Conservation (phyloP, 371 early-diverging fungal species). For the Dichotomocladium elegans region DNA sequence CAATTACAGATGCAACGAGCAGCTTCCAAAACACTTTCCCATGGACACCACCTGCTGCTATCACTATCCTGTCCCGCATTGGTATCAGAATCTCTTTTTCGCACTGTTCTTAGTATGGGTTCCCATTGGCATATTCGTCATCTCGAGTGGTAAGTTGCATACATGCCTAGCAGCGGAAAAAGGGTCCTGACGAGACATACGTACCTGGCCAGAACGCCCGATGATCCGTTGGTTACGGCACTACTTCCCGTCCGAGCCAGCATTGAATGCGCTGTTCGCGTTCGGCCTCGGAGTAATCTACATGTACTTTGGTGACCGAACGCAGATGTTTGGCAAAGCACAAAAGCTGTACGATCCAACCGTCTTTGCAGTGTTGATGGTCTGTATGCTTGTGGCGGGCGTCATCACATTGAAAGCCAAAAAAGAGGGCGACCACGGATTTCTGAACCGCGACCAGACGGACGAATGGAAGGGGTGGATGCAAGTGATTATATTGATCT, state of each 20-base stretch:
- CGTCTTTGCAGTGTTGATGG: constrained; percentile 40
- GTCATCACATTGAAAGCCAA: constrained; percentile 36
- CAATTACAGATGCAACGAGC: constrained; percentile 61
- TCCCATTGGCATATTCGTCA: constrained; percentile 33
- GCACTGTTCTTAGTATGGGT: constrained; percentile 38
- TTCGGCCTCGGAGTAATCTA: constrained; percentile 51
- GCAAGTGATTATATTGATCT: constrained; percentile 73
- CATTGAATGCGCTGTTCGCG: constrained; percentile 43
- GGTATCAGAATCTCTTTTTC: constrained; percentile 42
- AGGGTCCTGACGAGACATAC: too few relatives aligned
- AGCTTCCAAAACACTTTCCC: constrained; percentile 38
- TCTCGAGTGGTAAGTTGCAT: constrained; percentile 23
- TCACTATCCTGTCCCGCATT: constrained; percentile 44
- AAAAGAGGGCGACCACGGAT: constrained; percentile 47
- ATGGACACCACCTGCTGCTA: constrained; percentile 62
- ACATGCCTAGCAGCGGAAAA: too few relatives aligned
- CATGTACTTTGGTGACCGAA: constrained; percentile 68
- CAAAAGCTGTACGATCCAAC: constrained; percentile 51
- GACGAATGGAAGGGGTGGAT: constrained; percentile 90
- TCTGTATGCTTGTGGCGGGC: constrained; percentile 41
- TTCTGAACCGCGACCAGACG: constrained; percentile 70
- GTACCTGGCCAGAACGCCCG: background rate
- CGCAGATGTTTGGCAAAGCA: constrained; percentile 62
- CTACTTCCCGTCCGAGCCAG: constrained; percentile 4
- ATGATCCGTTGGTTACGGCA: background rate